Percentiles rank a stretch among this genome's conserved stretches.
Conservation (phyloP, 345 rosid genomes). For the Kernera saxatilis region DNA sequence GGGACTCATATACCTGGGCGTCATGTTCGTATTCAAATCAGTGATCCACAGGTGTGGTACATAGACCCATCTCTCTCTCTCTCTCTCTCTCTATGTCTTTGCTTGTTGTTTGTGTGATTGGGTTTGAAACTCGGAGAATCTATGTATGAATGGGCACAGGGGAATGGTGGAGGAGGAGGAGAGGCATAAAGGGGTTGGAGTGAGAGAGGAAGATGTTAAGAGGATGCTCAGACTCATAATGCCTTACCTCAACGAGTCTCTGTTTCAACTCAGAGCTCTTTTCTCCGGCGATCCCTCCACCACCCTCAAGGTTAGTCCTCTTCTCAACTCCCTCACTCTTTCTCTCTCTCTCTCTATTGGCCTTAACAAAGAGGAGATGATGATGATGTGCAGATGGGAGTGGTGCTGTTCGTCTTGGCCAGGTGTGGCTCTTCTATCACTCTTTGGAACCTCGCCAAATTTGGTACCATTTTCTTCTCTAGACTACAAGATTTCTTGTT, state of each 20-base stretch:
- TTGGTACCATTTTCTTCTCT: conserved; percentile 44
- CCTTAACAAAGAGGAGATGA: background rate
- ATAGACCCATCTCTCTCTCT: background rate
- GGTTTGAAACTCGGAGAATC: background rate
- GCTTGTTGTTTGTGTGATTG: conserved; percentile 6
- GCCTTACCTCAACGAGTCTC: conserved; percentile 75
- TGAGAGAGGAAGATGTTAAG: conserved; percentile 78
- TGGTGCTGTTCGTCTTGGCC: conserved; percentile 72
- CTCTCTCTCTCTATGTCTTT: background rate
- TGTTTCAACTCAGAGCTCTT: conserved; percentile 61
- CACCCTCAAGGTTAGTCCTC: conserved; percentile 71
- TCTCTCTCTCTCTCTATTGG: background rate
- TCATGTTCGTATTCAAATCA: conserved; percentile 63
- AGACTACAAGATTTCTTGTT: background rate
- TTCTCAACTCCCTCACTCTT: background rate
- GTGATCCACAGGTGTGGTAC: conserved; percentile 53
- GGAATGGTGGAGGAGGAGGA: conserved; percentile 42
- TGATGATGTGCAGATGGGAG: conserved; percentile 67
- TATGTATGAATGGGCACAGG: conserved; percentile 28
- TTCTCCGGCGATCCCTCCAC: conserved; percentile 90
- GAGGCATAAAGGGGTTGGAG: conserved; percentile 35
- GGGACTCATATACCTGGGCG: conserved; percentile 70
- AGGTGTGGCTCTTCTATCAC: conserved; percentile 83
- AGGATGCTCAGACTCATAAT: conserved; percentile 59
- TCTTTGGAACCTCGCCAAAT: conserved; percentile 78